A percentile compares a stretch with the other conserved stretches of the same genome.
phyloP scores from a whole-genome alignment of 768 basidiomycete genomes.

The Pisolithus albus region DNA sequence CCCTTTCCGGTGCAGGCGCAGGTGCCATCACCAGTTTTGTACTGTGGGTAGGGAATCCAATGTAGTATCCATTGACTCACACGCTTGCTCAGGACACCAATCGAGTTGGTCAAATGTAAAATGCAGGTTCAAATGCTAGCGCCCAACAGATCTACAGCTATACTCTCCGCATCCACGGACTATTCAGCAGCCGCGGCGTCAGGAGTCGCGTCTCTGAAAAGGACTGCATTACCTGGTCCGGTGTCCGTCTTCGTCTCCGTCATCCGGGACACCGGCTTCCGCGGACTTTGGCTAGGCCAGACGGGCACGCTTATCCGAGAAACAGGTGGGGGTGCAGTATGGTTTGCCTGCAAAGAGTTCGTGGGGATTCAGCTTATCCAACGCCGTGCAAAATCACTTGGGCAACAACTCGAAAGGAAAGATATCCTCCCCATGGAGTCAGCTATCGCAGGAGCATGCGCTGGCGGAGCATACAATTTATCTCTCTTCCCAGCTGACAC shows the following conservation, averaged over 20 bases:
- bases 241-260: slow-evolving; percentile 58
- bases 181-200: slow-evolving; percentile 8
- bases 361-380: slow-evolving; percentile 55
- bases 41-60: slow-evolving; percentile 45
- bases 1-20: slow-evolving; percentile 79
- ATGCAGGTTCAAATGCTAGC: slow-evolving; percentile 94
- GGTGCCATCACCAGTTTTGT: slow-evolving; percentile 83
- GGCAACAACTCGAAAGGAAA: slow-evolving; percentile 29
- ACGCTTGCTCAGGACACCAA: slow-evolving; percentile 61
- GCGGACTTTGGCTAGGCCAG: slow-evolving; percentile 95
- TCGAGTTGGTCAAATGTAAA: slow-evolving; percentile 94
- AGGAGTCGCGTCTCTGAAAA: slow-evolving; percentile 7
- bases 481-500: slow-evolving; percentile 95
- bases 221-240: slow-evolving; percentile 57
- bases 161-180: slow-evolving; percentile 9
- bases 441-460: slow-evolving; percentile 78
- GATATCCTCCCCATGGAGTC: slow-evolving; percentile 72
- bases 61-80: background rate
- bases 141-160: slow-evolving; percentile 13
- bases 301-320: slow-evolving; percentile 91
- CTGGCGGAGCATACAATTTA: slow-evolving; percentile 80
- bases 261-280: slow-evolving; percentile 60
- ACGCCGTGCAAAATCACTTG: slow-evolving; percentile 31
- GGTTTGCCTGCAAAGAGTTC: slow-evolving; percentile 87
- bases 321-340: slow-evolving; percentile 83